Evolutionary conservation across 495 filamentous ascomycete genomes (phyloP), one percentile per base, ranked within the genome.

Genomic region (Trichoderma gamsii): DNA sequence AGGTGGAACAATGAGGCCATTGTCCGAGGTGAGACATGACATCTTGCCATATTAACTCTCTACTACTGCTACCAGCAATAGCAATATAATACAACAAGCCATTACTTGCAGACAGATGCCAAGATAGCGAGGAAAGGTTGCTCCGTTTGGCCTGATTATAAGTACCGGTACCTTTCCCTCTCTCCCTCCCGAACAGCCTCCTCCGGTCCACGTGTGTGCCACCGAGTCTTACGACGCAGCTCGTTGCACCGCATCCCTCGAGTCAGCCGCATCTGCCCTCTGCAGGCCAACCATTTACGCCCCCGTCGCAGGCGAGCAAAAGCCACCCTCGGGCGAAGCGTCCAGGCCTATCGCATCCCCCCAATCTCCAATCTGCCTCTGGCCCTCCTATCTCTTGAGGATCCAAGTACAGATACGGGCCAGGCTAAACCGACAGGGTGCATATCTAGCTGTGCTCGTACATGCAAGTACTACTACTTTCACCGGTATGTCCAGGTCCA

Each of bases 151-250:
- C 8, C 8, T 38, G 35, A 38, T 38, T 38, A 9, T 21, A 52
- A 9, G 49, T 52, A 52, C 49, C n/a, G n/a, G 49, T 52, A 52
- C 16, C 18, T 21, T 5, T 5, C 15, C 49, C 49, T 49, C 8
- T 7, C 49, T 52, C 5, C 46, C 18, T 52, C 8, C 35, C n/a
- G 49, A 25, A 23, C 49, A 52, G 49, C 49, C 49, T 52, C 49
- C 49, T 52, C 5, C 49, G n/a, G 21, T n/a, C 49, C 35, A 38
- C 35, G 21, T n/a, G 49, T 52, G 49, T 52, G 49, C 49, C 49
- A 52, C 49, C 49, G 49, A 52, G 49, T 52, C 49, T 52, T 52
- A 52, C 49, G 49, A 52, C 49, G 49, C 49, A 46, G 35, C 35
- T 38, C 8, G 35, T 38, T 9, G 35, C 35, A 38, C 35, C 35